Conservation (phyloP, 148 eudicot species). For the Amaranthus cruentus region DNA sequence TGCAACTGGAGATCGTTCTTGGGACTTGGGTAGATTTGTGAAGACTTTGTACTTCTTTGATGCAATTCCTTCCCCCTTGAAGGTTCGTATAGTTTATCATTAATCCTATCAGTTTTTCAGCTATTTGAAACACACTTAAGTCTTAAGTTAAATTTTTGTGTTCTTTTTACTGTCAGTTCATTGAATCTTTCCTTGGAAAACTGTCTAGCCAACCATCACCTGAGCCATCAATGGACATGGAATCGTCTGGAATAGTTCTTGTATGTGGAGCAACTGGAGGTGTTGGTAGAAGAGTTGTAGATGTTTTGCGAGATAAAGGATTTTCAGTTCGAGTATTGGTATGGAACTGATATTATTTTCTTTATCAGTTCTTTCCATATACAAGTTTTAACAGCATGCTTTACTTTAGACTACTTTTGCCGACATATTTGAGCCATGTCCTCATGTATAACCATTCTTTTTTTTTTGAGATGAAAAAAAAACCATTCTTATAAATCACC, state of each 20-base stretch:
- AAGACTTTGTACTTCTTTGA: constrained; percentile 88
- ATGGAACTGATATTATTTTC: constrained; percentile 10
- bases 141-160: constrained; percentile 2
- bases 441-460: background rate
- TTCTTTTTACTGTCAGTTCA: constrained; percentile 41
- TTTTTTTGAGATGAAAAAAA: too few relatives aligned
- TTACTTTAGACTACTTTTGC: background rate
- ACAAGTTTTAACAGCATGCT: background rate
- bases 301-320: constrained; percentile 68
- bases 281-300: constrained; percentile 94
- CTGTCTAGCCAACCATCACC: constrained; percentile 59
- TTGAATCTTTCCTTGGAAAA: constrained; percentile 65
- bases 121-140: constrained; percentile 6
- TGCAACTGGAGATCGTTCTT: constrained; percentile 68
- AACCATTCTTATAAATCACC: background rate
- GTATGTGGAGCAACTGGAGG: constrained; percentile 99
- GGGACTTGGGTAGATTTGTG: constrained; percentile 92
- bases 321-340: constrained; percentile 78
- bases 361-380: background rate
- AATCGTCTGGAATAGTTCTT: constrained; percentile 62
- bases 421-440: background rate
- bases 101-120: background rate
- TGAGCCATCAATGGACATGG: constrained; percentile 62
- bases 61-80: constrained; percentile 81
- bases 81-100: constrained; percentile 43